Evolutionary conservation across 176 grass and related monocot genomes (phyloP), one percentile per base, ranked within the genome.

Genomic region (Aegilops tauschii): DNA sequence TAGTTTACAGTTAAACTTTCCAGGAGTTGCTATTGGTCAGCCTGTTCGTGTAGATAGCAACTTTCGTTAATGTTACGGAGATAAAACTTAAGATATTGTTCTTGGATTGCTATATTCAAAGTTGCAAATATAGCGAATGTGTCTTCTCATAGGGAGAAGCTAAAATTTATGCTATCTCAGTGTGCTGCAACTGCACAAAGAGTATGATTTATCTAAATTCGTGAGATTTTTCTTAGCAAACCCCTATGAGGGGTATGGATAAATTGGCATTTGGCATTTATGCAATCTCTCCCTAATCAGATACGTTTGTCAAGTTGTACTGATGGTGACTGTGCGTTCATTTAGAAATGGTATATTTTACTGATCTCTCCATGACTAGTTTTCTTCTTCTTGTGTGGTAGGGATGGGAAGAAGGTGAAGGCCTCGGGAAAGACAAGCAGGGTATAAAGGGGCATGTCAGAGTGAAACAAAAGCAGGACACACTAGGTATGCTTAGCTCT

Each of bases 351-450:
- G 8, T 69, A 6, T 80, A 35, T 62, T 85, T 31, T 80, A 81
- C 50, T 79, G 25, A 77, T 77, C 12, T 79, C 42, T 73, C 25
- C 3, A 13, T 86, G 79, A 18, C 39, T 28, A 59, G 49, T 25
- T 1, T 65, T 42, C 59, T 34, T 81, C 1, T 67, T 66, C 21
- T 64, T 25, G 11, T 42, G 13, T 58, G 23, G 5, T 76, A 99
- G 92, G 97, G 94, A 79, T 99, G 97, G 97, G 94, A 99, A 89
- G 97, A 99, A 91, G 97, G 94, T 83, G 94, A 99, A 93, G 97
- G 97, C 67, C 94, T 99, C 81, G 97, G 97, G 52, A 99, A 99
- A 92, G 97, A 99, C 42, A 99, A 96, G 32, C 97, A 99, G 82
- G 97, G 97, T 13, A 96, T 99, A 65, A 99, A 96, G 71, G 94